Conservation (phyloP, 257 asterid genomes). For the Rubia yunnanensis region DNA sequence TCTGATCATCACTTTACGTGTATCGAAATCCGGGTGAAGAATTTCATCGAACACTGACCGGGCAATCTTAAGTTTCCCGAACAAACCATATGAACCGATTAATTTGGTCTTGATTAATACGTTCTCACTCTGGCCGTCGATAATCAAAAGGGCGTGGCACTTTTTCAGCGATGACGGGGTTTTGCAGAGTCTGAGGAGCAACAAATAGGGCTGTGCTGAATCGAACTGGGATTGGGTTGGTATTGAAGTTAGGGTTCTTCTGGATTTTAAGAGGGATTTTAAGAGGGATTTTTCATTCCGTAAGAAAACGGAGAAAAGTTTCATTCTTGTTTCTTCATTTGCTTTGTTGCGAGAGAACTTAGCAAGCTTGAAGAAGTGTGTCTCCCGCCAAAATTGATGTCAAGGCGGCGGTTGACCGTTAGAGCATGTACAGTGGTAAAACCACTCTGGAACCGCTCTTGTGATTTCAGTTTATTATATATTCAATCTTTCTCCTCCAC, state of each 20-base stretch:
- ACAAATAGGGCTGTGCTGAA: conserved; percentile 30
- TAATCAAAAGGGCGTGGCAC: conserved; percentile 42
- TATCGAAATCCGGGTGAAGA: conserved; percentile 32
- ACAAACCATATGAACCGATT: conserved; percentile 32
- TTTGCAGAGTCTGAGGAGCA: conserved; percentile 40
- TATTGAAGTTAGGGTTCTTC: conserved; percentile 7
- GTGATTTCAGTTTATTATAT: too few relatives aligned
- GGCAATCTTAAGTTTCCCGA: conserved; percentile 31
- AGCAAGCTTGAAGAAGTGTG: neutral
- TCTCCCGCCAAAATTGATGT: conserved; percentile 10
- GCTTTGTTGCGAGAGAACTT: neutral
- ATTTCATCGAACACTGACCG: conserved; percentile 58
- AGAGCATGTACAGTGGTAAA: neutral
- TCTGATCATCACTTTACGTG: conserved; percentile 54
- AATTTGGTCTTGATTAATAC: conserved; percentile 28
- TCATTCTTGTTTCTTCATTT: conserved; percentile 14
- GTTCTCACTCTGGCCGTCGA: conserved; percentile 29
- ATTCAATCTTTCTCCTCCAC: too few relatives aligned
- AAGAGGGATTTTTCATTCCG: neutral
- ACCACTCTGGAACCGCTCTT: too few relatives aligned
- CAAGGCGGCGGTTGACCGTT: conserved; percentile 2
- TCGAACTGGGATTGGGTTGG: neutral
- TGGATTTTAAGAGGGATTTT: conserved; percentile 1
- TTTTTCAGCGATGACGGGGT: conserved; percentile 28
- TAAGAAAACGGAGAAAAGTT: neutral